Evolutionary conservation across 257 asterid species (phyloP), one percentile per base, ranked within the genome.

Genomic region (Phtheirospermum japonicum): DNA sequence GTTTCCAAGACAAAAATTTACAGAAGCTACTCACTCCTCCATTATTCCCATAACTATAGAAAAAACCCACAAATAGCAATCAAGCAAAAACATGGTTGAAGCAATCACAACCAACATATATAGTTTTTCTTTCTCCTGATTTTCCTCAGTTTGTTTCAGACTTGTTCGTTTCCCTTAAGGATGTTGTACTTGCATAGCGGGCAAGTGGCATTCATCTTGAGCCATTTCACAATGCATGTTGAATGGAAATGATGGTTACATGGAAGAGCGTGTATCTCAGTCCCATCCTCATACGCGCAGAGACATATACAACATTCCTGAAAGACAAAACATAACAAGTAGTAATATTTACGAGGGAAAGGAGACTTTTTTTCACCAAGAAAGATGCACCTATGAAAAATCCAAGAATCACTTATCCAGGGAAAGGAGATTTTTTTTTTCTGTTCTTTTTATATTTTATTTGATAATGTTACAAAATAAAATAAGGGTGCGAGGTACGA

Each of bases 291-390:
- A 23, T 92, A 92, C 13, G 85, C 34, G 50, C 82, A 78, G 19
- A 92, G 87, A 61, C 99, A 92, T 74, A 92, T 89, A 59, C 97
- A 92, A 71, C 99, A 92, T 81, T 92, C 99, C 99, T 92, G 80
- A 43, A 67, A 59, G 62, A 66, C 20, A 13, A 34, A 36, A 71
- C 69, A 53, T 23, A 55, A n/a, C n/a, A n/a, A n/a, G n/a, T n/a
- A n/a, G n/a, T n/a, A n/a, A n/a, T n/a, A n/a, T n/a, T n/a, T n/a
- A n/a, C n/a, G n/a, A n/a, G n/a, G n/a, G n/a, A n/a, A n/a, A n/a
- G n/a, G n/a, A n/a, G n/a, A n/a, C n/a, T n/a, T n/a, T n/a, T n/a
- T n/a, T n/a, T n/a, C n/a, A 40, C 13, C 14, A 40, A 40, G 48
- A 39, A 2, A 37, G 9, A 37, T 40, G 48, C 16, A 5, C 11